Percentiles rank a stretch among this genome's conserved stretches.
Conservation (phyloP, 148 eudicot genomes). For the Rhododendron kiyosumense region DNA sequence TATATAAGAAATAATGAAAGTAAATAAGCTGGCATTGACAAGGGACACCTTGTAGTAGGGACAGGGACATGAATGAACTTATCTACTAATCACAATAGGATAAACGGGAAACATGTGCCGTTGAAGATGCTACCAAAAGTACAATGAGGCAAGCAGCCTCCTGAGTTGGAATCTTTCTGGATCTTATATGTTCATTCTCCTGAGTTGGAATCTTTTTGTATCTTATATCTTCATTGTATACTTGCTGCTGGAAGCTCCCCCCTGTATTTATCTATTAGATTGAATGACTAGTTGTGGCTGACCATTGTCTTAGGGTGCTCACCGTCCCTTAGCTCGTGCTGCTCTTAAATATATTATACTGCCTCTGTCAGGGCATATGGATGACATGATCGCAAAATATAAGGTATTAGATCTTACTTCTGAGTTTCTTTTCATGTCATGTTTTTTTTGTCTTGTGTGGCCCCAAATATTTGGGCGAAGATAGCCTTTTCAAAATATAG, state of each 20-base stretch:
- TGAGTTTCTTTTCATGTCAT: neutral
- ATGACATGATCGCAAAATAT: constrained; percentile 60
- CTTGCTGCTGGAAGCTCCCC: constrained; percentile 3
- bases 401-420: constrained; percentile 39
- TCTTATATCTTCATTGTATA: neutral
- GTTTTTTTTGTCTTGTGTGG: neutral
- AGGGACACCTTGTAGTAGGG: neutral
- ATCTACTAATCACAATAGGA: neutral
- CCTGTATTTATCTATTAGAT: neutral
- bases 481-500: neutral
- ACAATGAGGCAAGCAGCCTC: neutral
- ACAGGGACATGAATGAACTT: neutral
- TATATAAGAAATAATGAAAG: neutral
- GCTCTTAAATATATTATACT: constrained; percentile 65
- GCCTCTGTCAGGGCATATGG: constrained; percentile 76
- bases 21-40: neutral
- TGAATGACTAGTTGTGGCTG: constrained; percentile 1
- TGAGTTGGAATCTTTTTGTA: neutral
- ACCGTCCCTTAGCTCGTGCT: constrained; percentile 40
- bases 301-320: constrained; percentile 42
- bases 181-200: neutral
- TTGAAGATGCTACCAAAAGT: neutral
- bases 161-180: neutral
- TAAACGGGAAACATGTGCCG: neutral
- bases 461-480: neutral